Evolutionary conservation across 805 yeast species (phyloP).

Genomic region (Yamadazyma scolyti): DNA sequence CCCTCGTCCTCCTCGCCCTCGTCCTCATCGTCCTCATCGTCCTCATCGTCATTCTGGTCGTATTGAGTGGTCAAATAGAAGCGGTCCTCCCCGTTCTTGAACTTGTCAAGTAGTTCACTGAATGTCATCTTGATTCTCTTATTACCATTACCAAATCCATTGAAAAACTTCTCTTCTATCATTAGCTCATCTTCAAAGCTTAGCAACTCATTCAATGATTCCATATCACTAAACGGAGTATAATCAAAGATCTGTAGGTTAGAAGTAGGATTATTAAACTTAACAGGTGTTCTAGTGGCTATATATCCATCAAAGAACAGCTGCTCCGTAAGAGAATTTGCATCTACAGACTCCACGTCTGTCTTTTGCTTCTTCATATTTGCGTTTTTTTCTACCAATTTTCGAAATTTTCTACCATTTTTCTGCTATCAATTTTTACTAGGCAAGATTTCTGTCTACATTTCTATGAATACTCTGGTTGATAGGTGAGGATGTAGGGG

Average conservation of each 20-base stretch:
- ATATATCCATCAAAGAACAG: slow-evolving; percentile 40
- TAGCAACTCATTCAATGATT: slow-evolving; percentile 34
- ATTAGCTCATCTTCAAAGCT: slow-evolving; percentile 37
- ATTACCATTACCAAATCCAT: slow-evolving; percentile 69
- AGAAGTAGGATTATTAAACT: slow-evolving; percentile 20
- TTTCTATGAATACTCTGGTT: too few species aligned
- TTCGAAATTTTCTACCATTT: too few species aligned
- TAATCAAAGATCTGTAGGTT: slow-evolving; percentile 28
- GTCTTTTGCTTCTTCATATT: slow-evolving; percentile 2
- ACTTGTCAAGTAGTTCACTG: slow-evolving; percentile 41
- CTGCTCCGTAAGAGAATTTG: slow-evolving; percentile 1
- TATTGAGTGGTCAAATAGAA: slow-evolving; percentile 73
- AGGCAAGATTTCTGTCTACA: too few species aligned
- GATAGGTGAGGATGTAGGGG: too few species aligned
- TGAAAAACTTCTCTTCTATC: slow-evolving; percentile 51
- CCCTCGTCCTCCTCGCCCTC: slow-evolving; percentile 12
- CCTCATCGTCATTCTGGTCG: slow-evolving; percentile 23
- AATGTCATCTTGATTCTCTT: slow-evolving; percentile 50
- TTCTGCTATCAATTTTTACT: too few species aligned
- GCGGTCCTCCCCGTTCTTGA: slow-evolving; percentile 35
- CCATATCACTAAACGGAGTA: slow-evolving; percentile 26
- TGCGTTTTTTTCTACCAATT: too few species aligned
- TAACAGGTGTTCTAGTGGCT: slow-evolving; percentile 45
- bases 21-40: slow-evolving; percentile 10
- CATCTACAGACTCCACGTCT: slow-evolving; percentile 1